phyloP scores from a whole-genome alignment of 441 rosid species.

The Pelargonium australe region DNA sequence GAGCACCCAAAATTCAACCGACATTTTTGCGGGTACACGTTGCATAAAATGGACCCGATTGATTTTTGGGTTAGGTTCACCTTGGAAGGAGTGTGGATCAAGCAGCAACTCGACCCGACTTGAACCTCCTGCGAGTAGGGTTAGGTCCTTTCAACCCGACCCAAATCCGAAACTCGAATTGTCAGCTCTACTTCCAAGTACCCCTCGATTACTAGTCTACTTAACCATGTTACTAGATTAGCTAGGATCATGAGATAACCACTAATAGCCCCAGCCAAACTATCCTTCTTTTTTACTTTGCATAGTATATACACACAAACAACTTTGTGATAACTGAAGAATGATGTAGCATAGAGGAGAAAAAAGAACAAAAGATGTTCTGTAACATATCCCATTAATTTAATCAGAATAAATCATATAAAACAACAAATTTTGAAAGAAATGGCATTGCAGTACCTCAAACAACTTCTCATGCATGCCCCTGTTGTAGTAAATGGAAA shows the following conservation, averaged over 20 bases:
- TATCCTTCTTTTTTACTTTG: too few species aligned
- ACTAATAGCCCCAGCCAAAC: not conserved
- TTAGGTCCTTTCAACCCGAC: too few species aligned
- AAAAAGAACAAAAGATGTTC: not conserved
- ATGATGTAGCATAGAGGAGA: not conserved
- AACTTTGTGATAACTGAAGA: not conserved
- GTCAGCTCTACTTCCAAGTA: not conserved
- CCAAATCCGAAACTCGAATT: too few species aligned
- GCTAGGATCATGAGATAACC: not conserved
- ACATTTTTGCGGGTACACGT: too few species aligned
- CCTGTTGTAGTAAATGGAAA: constrained; percentile 64
- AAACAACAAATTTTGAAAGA: constrained; percentile 4
- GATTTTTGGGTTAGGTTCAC: too few species aligned
- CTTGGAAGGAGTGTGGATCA: too few species aligned
- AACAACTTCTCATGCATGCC: constrained; percentile 79
- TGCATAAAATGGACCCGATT: too few species aligned
- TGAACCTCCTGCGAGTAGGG: too few species aligned
- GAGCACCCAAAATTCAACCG: too few species aligned
- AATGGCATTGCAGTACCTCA: constrained; percentile 46
- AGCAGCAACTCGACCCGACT: too few species aligned
- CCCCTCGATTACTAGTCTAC: too few species aligned
- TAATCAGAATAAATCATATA: not conserved
- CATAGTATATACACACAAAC: not conserved
- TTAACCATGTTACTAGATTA: too few species aligned
- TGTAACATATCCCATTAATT: not conserved